Conservation (phyloP, 1,139 yeast genomes). For the Kodamaea suecica region DNA sequence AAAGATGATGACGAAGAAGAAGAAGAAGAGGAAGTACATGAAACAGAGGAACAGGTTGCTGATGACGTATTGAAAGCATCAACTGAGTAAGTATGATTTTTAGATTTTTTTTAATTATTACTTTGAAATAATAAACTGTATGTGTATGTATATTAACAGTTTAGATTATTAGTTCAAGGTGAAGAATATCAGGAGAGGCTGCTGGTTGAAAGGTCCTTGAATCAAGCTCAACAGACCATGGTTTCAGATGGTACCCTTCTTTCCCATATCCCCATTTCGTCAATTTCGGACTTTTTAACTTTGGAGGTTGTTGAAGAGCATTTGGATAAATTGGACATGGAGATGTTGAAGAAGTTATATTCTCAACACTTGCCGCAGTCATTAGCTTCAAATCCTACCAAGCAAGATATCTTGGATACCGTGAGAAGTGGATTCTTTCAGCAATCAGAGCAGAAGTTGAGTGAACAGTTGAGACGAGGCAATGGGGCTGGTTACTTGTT, state of each 20-base stretch:
- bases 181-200: too few species aligned
- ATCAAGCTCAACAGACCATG: conserved; percentile 1
- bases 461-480: conserved; percentile 37
- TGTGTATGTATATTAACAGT: too few species aligned
- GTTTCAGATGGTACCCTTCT: conserved; percentile 5
- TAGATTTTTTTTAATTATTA: not conserved
- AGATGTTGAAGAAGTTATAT: conserved; percentile 36
- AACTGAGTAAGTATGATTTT: not conserved
- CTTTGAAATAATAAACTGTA: not conserved
- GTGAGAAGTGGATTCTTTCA: conserved; percentile 54
- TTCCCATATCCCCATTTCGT: conserved; percentile 20
- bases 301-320: conserved; percentile 36
- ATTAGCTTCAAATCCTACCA: conserved; percentile 32
- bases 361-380: conserved; percentile 44
- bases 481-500: conserved; percentile 53
- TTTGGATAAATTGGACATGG: conserved; percentile 34
- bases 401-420: conserved; percentile 41
- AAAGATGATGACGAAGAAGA: conserved; percentile 46
- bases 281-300: conserved; percentile 42
- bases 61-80: not conserved
- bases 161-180: too few species aligned
- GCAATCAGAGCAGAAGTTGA: conserved; percentile 44
- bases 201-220: too few species aligned
- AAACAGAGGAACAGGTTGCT: conserved; percentile 7
- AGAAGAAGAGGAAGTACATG: conserved; percentile 36